phyloP scores from a whole-genome alignment of 1,284 basidiomycete genomes.

The Paramarasmius palmivorus region DNA sequence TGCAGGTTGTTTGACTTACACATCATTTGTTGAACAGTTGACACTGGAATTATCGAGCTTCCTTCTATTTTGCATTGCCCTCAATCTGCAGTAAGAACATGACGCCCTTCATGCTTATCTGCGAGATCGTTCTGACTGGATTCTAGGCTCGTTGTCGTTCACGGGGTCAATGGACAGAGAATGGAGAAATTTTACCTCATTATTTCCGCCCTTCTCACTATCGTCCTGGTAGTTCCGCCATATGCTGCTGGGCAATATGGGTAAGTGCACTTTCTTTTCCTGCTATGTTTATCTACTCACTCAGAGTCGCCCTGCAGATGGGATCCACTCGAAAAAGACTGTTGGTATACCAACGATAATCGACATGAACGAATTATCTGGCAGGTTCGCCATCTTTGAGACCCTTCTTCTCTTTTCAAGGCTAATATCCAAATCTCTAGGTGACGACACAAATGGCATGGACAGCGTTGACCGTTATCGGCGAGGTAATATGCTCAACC shows the following conservation, averaged over 20 bases:
- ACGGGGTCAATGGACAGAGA: constrained; percentile 12
- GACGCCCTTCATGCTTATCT: neutral
- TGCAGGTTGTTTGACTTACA: neutral
- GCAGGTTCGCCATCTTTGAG: constrained; percentile 8
- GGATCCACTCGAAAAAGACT: constrained; percentile 11
- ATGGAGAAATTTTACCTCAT: constrained; percentile 17
- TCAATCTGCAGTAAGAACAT: constrained; percentile 13
- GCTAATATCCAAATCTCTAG: neutral
- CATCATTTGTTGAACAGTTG: constrained; percentile 8
- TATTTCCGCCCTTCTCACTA: neutral
- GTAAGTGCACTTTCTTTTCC: constrained; percentile 1
- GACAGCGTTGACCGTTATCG: constrained; percentile 8
- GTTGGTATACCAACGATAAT: constrained; percentile 15
- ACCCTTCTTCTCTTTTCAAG: neutral
- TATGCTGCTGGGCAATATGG: constrained; percentile 15
- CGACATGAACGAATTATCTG: constrained; percentile 6
- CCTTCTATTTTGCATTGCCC: constrained; percentile 16
- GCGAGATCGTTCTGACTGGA: neutral
- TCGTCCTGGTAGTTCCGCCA: constrained; percentile 10
- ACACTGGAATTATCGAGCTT: constrained; percentile 20
- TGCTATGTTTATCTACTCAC: neutral
- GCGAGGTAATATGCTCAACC: constrained; percentile 4
- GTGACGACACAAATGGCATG: constrained; percentile 13
- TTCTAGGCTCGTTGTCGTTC: constrained; percentile 13
- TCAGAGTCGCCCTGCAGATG: constrained; percentile 4